Conservation (phyloP, 2,329 filamentous ascomycete genomes). For the Trichophyton schoenleinii region DNA sequence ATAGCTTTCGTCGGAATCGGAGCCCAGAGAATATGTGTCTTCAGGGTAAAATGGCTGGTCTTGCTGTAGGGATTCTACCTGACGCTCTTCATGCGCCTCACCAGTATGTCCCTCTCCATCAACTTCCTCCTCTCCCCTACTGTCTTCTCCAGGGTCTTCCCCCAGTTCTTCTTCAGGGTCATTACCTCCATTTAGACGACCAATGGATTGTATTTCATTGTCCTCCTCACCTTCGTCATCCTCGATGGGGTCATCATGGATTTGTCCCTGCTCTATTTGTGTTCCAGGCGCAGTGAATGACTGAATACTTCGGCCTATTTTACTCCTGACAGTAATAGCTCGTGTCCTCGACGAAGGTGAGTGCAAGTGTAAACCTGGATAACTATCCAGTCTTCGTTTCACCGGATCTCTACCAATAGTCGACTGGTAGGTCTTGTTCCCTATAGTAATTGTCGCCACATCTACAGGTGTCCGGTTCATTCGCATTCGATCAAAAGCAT, state of each 20-base stretch:
- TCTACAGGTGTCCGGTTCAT: slow-evolving; percentile 50
- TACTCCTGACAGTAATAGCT: slow-evolving; percentile 14
- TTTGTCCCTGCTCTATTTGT: slow-evolving; percentile 20
- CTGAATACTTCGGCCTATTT: slow-evolving; percentile 37
- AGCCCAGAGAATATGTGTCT: slow-evolving; percentile 3
- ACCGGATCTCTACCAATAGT: slow-evolving; percentile 47
- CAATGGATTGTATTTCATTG: slow-evolving; percentile 12
- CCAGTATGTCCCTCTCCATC: slow-evolving; percentile 20
- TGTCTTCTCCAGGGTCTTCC: slow-evolving; percentile 18
- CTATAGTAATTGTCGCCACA: slow-evolving; percentile 63
- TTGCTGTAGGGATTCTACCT: slow-evolving; percentile 7
- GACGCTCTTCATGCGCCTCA: slow-evolving; percentile 13
- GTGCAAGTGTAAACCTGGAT: neutral
- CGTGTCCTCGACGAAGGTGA: neutral
- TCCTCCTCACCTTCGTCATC: slow-evolving; percentile 22
- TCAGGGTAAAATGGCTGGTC: neutral
- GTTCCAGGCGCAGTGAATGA: slow-evolving; percentile 46
- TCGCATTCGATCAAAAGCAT: slow-evolving; percentile 53
- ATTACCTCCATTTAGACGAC: slow-evolving; percentile 3
- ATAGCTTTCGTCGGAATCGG: slow-evolving; percentile 28
- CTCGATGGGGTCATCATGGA: slow-evolving; percentile 15
- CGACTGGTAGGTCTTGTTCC: slow-evolving; percentile 53
- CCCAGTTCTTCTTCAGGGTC: slow-evolving; percentile 17
- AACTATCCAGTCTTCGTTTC: slow-evolving; percentile 19
- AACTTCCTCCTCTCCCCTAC: slow-evolving; percentile 17